A percentile compares a stretch with the other conserved stretches of the same genome.
Conservation (phyloP, 768 basidiomycete genomes). For the Serpula lacrymans region DNA sequence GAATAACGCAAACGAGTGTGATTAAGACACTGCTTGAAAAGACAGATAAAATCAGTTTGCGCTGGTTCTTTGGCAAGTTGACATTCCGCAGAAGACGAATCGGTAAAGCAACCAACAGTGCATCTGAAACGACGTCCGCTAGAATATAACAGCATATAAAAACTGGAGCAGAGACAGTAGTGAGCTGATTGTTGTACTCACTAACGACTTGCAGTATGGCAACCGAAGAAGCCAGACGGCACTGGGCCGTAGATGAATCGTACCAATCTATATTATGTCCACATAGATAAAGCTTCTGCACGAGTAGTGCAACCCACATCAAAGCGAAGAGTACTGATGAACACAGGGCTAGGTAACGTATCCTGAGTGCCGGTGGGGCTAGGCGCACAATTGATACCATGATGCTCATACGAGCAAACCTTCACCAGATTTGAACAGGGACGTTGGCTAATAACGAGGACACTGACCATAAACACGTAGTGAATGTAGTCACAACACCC, state of each 20-base stretch:
- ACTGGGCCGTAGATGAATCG: conserved; percentile 1
- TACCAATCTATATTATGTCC: not conserved
- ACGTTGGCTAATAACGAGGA: not conserved
- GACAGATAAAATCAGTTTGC: conserved; percentile 14
- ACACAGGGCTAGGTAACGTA: conserved; percentile 5
- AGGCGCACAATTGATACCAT: conserved; percentile 19
- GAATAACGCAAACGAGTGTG: conserved; percentile 13
- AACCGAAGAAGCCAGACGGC: conserved; percentile 1
- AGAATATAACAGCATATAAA: no score
- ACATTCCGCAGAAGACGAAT: conserved; percentile 13
- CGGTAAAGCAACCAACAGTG: conserved; percentile 9
- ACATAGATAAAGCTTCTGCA: conserved; percentile 14
- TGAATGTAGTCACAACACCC: conserved; percentile 4
- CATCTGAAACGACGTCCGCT: conserved; percentile 20
- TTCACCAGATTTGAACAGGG: conserved; percentile 5
- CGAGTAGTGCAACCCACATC: conserved; percentile 21
- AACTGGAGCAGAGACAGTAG: not conserved
- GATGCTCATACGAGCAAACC: conserved; percentile 22
- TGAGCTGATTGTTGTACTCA: conserved; percentile 4
- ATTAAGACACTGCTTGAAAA: conserved; percentile 22
- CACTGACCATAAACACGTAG: conserved; percentile 8
- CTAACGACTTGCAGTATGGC: conserved; percentile 19
- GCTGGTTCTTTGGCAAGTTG: conserved; percentile 13
- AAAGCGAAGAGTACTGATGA: conserved; percentile 12
- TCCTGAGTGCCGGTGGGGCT: conserved; percentile 7